Evolutionary conservation across 352 stramenopile genomes (phyloP), one percentile per base, ranked within the genome.

Genomic region (Pilasporangium apinafurcum): DNA sequence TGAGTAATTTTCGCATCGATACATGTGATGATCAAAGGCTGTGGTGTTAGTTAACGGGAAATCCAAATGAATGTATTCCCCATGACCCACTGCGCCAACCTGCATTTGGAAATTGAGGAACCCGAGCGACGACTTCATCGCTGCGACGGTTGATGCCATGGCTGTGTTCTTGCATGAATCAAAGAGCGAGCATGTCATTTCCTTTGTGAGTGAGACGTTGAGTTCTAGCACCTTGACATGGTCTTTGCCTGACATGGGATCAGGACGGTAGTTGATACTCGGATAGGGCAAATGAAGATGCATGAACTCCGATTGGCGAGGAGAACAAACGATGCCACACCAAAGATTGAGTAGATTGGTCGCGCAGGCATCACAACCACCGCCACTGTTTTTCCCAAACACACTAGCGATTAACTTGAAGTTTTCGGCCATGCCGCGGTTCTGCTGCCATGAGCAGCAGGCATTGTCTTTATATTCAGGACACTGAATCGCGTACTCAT

Each of bases 391-490:
- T 43, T 68, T 64, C 18, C 67, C 77, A 54, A 92, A 92, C 20
- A 88, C 61, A 20, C 48, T 72, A 30, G 70, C 66, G 13, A 92
- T 24, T 9, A 92, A 53, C 62, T 85, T 79, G 46, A 92, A 92
- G 53, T 95, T 95, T 52, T 92, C 65, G 24, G 82, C 86, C 53
- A 95, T 68, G 1, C 65, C 81, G 37, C 89, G 79, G 52, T 95
- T 95, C 62, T 95, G 85, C 55, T 95, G 81, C 85, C 85, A 95
- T 37, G 80, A 86, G 56, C 85, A 95, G 56, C 85, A 95, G 5
- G 82, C 79, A 1, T 56, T 45, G 40, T 75, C 61, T 29, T 68
- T 67, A 61, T 94, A 95, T 30, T 83, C 76, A n/a, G 85, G 85
- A 44, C 85, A 95, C 45, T 95, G 81, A 48, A 93, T 82, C 36